Base-by-base conservation (phyloP, 116 monocot genomes). In the Cymodocea nodosa region DNA sequence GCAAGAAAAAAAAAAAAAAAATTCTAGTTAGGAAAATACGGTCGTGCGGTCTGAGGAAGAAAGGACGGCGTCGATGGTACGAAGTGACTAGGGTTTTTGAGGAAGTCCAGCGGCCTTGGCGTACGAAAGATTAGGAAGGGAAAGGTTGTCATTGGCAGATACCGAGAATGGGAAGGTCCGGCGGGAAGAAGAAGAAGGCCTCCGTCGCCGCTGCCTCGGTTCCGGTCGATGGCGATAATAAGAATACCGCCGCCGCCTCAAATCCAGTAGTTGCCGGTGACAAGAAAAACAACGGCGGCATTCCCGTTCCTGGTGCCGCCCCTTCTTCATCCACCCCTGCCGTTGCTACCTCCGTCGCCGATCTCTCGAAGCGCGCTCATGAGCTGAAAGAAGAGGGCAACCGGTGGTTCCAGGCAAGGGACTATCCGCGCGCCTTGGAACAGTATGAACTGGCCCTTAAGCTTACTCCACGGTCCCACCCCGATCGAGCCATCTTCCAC, bases 341-440 rank as follows among this genome's bases (percentile, higher is more conserved):
- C 17, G 2, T 59, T 13, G 0, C 66, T 11, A 0, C 65, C 14
- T 6, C 65, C n/a, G 50, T 44, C 23, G 30, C 63, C 34, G 83
- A 83, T 72, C 75, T 81, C 61, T 65, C 83, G 34, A 77, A 73
- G 64, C 86, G 86, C 17, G 89, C 99, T 12, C 84, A 87, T 65
- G 99, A 83, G 64, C 84, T 99, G 53, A 99, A 99, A 68, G 99
- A 99, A 52, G 92, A 92, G 35, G 99, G 99, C 11, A 99, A 99
- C 79, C 80, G 81, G 1, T 82, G 65, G 0, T 99, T 99, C 84
- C 86, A 87, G 54, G 30, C 78, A n/a, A 78, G 71, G 65, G 99
- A 99, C 72, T 99, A 83, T 61, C 37, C 65, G 4, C 78, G 69
- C 7, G 99, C 99, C 51, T 70, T 99, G 49, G 75, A 74, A 18